A percentile compares a stretch with the other conserved stretches of the same genome.
These are phyloP conservation scores for Cladophialophora carrionii DNA, from an alignment of 2,329 filamentous ascomycete genomes.

Conservation along the genomic window DNA sequence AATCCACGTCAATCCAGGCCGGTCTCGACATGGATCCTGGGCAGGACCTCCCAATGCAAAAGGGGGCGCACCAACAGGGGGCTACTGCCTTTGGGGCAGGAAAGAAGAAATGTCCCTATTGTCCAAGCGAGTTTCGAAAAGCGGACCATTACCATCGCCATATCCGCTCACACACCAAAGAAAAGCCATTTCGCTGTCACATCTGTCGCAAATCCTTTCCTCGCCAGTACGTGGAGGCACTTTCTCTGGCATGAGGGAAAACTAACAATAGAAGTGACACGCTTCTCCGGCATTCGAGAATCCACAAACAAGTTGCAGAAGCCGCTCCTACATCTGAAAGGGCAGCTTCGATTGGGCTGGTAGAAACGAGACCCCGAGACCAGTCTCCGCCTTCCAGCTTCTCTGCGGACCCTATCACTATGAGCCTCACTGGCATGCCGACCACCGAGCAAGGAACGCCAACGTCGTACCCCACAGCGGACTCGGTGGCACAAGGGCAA, in stretches of 20 bases:
- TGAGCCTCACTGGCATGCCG: background rate
- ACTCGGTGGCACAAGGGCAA: background rate
- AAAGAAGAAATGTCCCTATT: conserved; percentile 36
- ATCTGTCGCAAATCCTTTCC: conserved; percentile 39
- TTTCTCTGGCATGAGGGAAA: background rate
- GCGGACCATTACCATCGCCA: conserved; percentile 42
- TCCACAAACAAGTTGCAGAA: conserved; percentile 9
- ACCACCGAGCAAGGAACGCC: background rate
- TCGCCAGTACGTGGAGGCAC: conserved; percentile 36
- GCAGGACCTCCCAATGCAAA: background rate
- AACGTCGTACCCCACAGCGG: background rate
- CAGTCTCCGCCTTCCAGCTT: background rate
- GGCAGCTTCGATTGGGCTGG: background rate
- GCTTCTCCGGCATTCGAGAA: conserved; percentile 24
- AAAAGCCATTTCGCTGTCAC: conserved; percentile 41
- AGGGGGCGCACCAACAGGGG: background rate
- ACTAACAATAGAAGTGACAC: conserved; percentile 22
- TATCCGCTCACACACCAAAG: conserved; percentile 41
- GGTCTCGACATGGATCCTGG: background rate
- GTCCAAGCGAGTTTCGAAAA: conserved; percentile 38
- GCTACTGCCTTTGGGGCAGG: background rate
- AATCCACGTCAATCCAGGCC: background rate
- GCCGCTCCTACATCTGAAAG: background rate
- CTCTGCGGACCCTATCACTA: background rate
- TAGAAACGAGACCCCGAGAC: background rate